Conservation (phyloP, 805 yeast genomes). For the Zygosaccharomyces pseudorouxii region DNA sequence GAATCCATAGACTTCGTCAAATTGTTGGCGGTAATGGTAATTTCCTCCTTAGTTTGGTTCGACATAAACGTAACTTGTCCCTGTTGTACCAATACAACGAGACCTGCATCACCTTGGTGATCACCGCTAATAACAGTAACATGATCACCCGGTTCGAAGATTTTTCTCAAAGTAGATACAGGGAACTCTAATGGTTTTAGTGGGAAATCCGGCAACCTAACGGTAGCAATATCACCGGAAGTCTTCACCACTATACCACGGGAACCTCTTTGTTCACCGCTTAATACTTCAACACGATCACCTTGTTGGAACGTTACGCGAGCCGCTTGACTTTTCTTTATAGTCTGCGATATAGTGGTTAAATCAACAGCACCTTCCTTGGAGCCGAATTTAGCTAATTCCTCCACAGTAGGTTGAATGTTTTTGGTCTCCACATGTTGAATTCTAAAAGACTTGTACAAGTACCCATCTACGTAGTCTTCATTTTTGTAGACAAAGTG, state of each 20-base stretch:
- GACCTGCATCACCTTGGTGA: constrained; percentile 89
- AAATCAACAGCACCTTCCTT: constrained; percentile 86
- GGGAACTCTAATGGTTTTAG: constrained; percentile 70
- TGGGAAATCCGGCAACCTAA: constrained; percentile 47
- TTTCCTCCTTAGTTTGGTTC: constrained; percentile 82
- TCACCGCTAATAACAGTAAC: constrained; percentile 89
- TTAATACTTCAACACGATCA: constrained; percentile 84
- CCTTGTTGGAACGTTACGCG: constrained; percentile 78
- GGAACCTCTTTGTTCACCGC: constrained; percentile 91
- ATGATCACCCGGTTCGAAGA: constrained; percentile 88
- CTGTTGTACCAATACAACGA: constrained; percentile 75
- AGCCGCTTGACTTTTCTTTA: constrained; percentile 58
- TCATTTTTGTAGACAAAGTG: constrained; percentile 77
- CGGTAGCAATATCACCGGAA: constrained; percentile 55
- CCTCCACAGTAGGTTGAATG: constrained; percentile 85
- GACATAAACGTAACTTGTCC: constrained; percentile 87
- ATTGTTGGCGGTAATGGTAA: constrained; percentile 89
- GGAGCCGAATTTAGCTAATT: constrained; percentile 74
- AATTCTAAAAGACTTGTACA: constrained; percentile 80
- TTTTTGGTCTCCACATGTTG: constrained; percentile 74
- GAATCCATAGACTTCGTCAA: constrained; percentile 89
- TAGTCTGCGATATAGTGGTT: constrained; percentile 78
- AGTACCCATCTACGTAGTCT: constrained; percentile 83
- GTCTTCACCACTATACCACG: constrained; percentile 71
- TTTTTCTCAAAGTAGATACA: constrained; percentile 72